Evolutionary conservation across 2,329 filamentous ascomycete genomes (phyloP).

Genomic region (Dissoconium aciculare): DNA sequence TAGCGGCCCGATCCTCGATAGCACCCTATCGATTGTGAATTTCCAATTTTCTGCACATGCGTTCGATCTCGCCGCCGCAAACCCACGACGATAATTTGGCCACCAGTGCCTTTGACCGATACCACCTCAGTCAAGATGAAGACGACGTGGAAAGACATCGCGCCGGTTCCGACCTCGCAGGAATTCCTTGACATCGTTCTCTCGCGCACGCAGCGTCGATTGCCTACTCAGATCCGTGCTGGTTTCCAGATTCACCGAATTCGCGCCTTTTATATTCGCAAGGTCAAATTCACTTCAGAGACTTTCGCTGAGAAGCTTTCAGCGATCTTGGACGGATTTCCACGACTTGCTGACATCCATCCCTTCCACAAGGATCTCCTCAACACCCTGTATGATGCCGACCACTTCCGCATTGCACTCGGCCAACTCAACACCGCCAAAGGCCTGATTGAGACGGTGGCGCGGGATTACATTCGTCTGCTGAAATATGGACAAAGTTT

Average conservation of each 20-base stretch:
- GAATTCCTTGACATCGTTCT: conserved; percentile 97
- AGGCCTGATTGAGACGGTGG: conserved; percentile 89
- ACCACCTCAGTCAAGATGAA: conserved; percentile 38
- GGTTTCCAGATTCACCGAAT: conserved; percentile 96
- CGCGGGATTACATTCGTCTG: conserved; percentile 87
- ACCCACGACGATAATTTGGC: too few species aligned
- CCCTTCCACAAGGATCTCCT: conserved; percentile 85
- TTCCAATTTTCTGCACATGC: too few species aligned
- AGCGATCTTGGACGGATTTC: conserved; percentile 83
- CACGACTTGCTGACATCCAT: conserved; percentile 83
- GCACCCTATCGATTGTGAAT: too few species aligned
- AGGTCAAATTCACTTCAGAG: conserved; percentile 96
- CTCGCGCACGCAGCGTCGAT: conserved; percentile 76
- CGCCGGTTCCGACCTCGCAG: conserved; percentile 57
- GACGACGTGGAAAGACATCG: conserved; percentile 44
- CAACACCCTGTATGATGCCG: conserved; percentile 96
- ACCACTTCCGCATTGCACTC: conserved; percentile 93
- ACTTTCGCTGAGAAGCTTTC: conserved; percentile 90
- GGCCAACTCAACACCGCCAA: conserved; percentile 94
- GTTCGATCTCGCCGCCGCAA: too few species aligned
- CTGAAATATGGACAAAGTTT: conserved; percentile 93
- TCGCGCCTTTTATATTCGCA: conserved; percentile 86
- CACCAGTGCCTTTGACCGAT: too few species aligned
- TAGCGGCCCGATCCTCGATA: too few species aligned
- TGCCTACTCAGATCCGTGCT: conserved; percentile 88